phyloP scores from a whole-genome alignment of 2,329 filamentous ascomycete genomes.

The Escovopsis weberi region DNA sequence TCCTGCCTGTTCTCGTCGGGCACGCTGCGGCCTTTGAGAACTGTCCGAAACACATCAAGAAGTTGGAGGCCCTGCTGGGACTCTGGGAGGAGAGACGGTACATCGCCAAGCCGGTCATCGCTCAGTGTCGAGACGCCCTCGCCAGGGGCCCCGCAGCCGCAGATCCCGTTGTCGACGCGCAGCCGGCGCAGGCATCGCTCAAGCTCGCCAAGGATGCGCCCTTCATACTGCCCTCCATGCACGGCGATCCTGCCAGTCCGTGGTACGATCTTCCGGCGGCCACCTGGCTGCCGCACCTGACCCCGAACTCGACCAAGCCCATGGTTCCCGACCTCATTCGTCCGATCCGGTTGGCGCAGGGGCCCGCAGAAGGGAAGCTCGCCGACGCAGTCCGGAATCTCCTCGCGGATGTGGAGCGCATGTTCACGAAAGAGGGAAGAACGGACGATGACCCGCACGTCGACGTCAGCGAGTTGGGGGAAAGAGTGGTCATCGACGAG shows the following conservation, averaged over 20 bases:
- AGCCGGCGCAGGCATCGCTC: conserved; percentile 12
- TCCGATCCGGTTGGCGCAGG: conserved; percentile 54
- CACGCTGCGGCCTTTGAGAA: conserved; percentile 41
- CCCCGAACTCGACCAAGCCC: conserved; percentile 58
- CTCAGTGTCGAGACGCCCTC: conserved; percentile 45
- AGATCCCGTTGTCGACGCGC: conserved; percentile 6
- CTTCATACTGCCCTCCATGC: conserved; percentile 58
- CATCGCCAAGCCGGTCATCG: conserved; percentile 38
- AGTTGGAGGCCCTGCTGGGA: conserved; percentile 48
- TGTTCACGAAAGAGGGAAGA: conserved; percentile 39
- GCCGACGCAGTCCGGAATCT: conserved; percentile 55
- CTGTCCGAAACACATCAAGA: conserved; percentile 49
- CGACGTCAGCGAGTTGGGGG: conserved; percentile 66
- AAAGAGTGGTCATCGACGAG: conserved; percentile 50
- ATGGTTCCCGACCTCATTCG: conserved; percentile 59
- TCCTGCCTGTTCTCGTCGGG: conserved; percentile 48
- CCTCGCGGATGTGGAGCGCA: conserved; percentile 51
- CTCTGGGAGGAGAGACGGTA: conserved; percentile 59
- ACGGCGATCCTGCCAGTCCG: conserved; percentile 57
- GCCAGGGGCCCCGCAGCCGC: conserved; percentile 22
- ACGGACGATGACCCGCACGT: conserved; percentile 33
- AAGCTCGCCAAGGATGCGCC: conserved; percentile 42
- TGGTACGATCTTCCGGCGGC: conserved; percentile 76
- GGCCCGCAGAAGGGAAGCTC: conserved; percentile 52
- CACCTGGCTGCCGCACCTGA: conserved; percentile 66